These are phyloP conservation scores for Penicillium sp. DNA, from an alignment of 2,329 filamentous ascomycete species.

Conservation along the genomic window DNA sequence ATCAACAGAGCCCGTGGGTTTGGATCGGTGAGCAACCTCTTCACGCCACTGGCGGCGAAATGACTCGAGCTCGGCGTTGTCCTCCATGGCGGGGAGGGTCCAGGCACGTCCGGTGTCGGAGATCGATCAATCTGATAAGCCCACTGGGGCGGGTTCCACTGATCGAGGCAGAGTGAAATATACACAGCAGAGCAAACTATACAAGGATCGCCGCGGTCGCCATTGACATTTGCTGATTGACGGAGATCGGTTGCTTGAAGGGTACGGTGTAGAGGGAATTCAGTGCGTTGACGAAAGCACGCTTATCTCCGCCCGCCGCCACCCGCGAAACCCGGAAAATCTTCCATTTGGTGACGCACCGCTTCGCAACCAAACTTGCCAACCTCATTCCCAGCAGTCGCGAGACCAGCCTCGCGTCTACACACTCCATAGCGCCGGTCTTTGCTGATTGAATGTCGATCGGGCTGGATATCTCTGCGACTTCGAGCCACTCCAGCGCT, in stretches of 20 bases:
- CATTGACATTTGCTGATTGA: conserved; percentile 8
- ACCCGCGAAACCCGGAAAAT: conserved; percentile 32
- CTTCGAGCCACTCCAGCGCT: conserved; percentile 12
- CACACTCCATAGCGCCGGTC: background rate
- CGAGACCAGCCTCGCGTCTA: background rate
- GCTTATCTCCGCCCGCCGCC: conserved; percentile 31
- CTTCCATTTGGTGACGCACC: conserved; percentile 24
- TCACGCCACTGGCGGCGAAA: conserved; percentile 86
- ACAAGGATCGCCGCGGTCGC: conserved; percentile 1
- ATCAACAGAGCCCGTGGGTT: conserved; percentile 10
- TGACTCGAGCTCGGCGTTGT: conserved; percentile 74
- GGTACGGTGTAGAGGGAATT: background rate
- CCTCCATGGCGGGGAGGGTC: conserved; percentile 37
- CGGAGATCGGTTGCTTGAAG: background rate
- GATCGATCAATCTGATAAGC: conserved; percentile 31
- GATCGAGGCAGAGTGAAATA: background rate
- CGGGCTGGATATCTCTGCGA: conserved; percentile 11
- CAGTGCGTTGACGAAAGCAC: conserved; percentile 8
- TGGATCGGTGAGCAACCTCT: conserved; percentile 65
- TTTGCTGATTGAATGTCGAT: conserved; percentile 18
- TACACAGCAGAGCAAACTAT: background rate
- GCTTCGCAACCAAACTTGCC: background rate
- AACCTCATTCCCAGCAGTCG: background rate
- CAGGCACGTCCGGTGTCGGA: conserved; percentile 26
- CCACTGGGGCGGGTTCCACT: conserved; percentile 15